Evolutionary conservation across 495 filamentous ascomycete species (phyloP), one percentile per base, ranked within the genome.

Genomic region (Ramalina intermedia): DNA sequence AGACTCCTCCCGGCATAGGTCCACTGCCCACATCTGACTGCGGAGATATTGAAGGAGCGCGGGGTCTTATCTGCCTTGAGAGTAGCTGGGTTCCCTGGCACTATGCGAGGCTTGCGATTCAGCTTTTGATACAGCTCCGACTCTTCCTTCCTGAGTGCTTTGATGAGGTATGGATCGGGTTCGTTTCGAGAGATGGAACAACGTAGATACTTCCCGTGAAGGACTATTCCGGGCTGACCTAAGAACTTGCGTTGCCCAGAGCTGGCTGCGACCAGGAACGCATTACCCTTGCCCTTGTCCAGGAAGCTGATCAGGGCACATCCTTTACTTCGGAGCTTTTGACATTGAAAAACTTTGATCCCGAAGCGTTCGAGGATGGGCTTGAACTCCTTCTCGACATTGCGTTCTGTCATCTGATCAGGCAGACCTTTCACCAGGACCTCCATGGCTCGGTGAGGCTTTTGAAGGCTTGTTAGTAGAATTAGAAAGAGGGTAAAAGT

Each of bases 21-120:
- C 57, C 71, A 73, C 46, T 71, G 61, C 3, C 79, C 78, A 54
- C 74, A 80, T 11, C 61, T 66, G 6, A 74, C 41, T 29, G 13
- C 56, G 26, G 2, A 39, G 38, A 46, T 46, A 17, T 54, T 18
- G 20, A 52, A 57, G 12, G 38, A 38, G 41, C 47, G 43, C 16
- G 46, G 51, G 20, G 38, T 36, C 2, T 17, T 16, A 14, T 41
- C 20, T 16, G 23, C 12, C 21, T 44, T 33, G 33, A n/a, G 27
- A 6, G n/a, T 29, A 17, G 42, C 18, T 6, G 20, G 26, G 24
- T 18, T 44, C 7, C 29, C 24, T 11, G 41, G 51, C 8, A 49
- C 53, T 13, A 55, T 36, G 6, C 23, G 26, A 8, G 49, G 48
- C 35, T 48, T 55, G 18, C 43, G 48, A 14, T 21, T 48, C 12